Evolutionary conservation across 1,284 basidiomycete genomes (phyloP), one percentile per base, ranked within the genome.

Genomic region (Austroboletus novae-zelandiae): DNA sequence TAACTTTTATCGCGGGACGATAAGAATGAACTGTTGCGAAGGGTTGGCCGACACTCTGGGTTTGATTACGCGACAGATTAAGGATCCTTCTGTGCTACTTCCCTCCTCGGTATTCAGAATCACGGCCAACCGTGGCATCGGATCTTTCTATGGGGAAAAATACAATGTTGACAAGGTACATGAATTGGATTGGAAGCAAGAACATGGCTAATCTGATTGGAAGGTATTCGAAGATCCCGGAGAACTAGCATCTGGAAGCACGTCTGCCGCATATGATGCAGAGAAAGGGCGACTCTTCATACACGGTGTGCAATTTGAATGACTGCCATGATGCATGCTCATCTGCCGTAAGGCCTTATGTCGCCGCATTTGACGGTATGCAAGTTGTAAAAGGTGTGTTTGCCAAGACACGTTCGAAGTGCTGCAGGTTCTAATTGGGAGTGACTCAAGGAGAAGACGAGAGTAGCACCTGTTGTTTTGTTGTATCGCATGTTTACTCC

Each of bases 151-250:
- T 51, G 83, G 82, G n/a, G 75, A 82, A 53, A 86, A 85, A 56
- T 83, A 77, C 57, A 77, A 72, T 42, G 61, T 84, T n/a, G 76
- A 82, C 48, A 84, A 78, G 74, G 83, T 82, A 57, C 23, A 62
- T 54, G 15, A 25, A 39, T 34, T 40, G 30, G 45, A 10, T 31
- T 35, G 13, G 29, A 37, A n/a, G 31, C 40, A 36, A 14, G 25
- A 42, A 35, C 30, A 10, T 13, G 10, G 14, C 50, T 61, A 41
- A 56, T 50, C 47, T 40, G 30, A 41, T 41, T 30, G 13, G 40
- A 53, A 84, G 82, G 67, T 76, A n/a, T 83, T 86, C 50, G 83
- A 86, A 65, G 82, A 87, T 61, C 72, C 81, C 56, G 85, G 85
- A 8, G 66, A 59, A 11, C 48, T 83, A 20, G 76, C 74, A 9